These are phyloP conservation scores for Phytopythium vexans DNA, from an alignment of 352 stramenopile genomes.

Conservation along the genomic window DNA sequence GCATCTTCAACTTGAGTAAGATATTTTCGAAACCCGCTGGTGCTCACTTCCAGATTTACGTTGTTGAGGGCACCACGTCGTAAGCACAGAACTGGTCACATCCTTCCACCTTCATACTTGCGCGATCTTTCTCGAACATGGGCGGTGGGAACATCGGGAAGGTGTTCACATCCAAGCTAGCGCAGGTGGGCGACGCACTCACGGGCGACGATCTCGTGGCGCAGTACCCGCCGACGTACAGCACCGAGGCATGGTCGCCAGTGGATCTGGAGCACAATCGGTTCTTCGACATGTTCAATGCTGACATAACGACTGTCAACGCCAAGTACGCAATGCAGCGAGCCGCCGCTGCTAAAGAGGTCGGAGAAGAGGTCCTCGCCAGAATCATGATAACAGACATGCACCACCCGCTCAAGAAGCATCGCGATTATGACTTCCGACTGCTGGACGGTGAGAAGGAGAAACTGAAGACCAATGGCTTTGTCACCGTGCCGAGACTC, in stretches of 20 bases:
- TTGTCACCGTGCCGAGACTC: conserved; percentile 14
- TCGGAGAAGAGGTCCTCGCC: conserved; percentile 2
- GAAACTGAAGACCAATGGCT: conserved; percentile 9
- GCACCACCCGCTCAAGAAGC: conserved; percentile 20
- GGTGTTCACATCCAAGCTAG: no score
- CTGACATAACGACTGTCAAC: conserved; percentile 7
- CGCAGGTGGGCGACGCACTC: no score
- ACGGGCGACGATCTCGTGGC: background rate
- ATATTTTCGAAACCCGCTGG: no score
- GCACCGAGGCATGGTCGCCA: background rate
- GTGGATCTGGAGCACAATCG: background rate
- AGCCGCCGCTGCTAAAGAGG: conserved; percentile 3
- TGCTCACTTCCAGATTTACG: no score
- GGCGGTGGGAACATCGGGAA: no score
- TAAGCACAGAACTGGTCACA: no score
- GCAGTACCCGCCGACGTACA: background rate
- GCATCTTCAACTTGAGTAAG: no score
- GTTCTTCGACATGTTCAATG: conserved; percentile 10
- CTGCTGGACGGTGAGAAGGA: conserved; percentile 10
- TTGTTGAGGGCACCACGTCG: no score
- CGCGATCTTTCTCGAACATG: no score
- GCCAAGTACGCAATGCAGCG: conserved; percentile 3
- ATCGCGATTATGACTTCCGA: conserved; percentile 15
- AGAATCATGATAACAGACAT: conserved; percentile 1
- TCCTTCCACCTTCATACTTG: no score